Evolutionary conservation across 2,329 filamentous ascomycete species (phyloP), one percentile per base, ranked within the genome.

Genomic region (Lachnellula cervina): DNA sequence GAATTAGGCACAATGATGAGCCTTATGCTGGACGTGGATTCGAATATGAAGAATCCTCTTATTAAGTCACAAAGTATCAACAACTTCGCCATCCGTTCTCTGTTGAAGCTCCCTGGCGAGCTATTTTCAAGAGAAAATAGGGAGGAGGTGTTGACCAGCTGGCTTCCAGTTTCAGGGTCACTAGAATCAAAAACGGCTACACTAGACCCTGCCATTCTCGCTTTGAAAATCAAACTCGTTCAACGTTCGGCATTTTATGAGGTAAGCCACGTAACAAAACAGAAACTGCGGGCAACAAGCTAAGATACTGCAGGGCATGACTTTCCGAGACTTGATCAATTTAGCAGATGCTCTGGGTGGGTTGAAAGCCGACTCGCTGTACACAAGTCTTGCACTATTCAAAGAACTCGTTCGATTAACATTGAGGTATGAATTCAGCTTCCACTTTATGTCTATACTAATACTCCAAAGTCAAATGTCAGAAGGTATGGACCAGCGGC

Each of bases 161-260:
- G 65, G 64, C 35, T 59, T 14, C 48, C 51, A 23, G 40, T 53
- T 28, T 11, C 5, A 11, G 51, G 25, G 50, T 49, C 4, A 7
- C 17, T 48, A 7, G 55, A 51, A 2, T 54, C 38, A 32, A 45
- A 51, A 11, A 55, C 55, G 2, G 54, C 53, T 23, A 49, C 57
- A 34, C 42, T 65, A n/a, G 54, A 66, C 52, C 56, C 63, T 32
- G 55, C 59, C 38, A 62, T 77, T 5, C 67, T 82, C 6, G 72
- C 74, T 19, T 62, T 83, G 48, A 73, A 76, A 59, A 66, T 73
- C 2, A 81, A 78, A 62, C 66, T 81, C 23, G 79, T 81, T 74
- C 66, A 68, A 5, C 72, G 73, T n/a, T 73, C 79, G 0, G 80
- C 77, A 0, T 80, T 80, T 54, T 79, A 81, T 60, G 70, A 77